Percentiles rank a stretch among this genome's conserved stretches.
Evolutionary conservation across 352 stramenopile species (phyloP).

Genomic region (Aphanomyces invadans): DNA sequence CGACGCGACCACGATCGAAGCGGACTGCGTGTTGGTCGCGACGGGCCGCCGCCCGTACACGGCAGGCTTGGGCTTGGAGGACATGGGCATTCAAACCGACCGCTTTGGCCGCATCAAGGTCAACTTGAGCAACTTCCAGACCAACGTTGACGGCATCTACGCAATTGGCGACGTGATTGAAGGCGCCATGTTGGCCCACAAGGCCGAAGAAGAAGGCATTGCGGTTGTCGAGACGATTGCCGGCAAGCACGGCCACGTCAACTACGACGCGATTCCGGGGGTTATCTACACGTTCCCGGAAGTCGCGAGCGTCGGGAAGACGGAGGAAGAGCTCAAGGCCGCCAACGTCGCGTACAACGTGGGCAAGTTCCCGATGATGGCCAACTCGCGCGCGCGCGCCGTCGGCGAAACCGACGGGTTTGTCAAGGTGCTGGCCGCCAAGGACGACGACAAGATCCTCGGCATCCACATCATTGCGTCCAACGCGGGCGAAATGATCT

Average conservation of each 20-base stretch:
- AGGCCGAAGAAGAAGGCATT: slow-evolving; percentile 99
- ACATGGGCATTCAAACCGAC: slow-evolving; percentile 96
- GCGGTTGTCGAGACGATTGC: slow-evolving; percentile 96
- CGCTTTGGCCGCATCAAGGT: slow-evolving; percentile 95
- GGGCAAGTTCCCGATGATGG: slow-evolving; percentile 97
- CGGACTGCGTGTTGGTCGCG: slow-evolving; percentile 73
- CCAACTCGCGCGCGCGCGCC: slow-evolving; percentile 93
- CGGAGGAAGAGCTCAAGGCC: slow-evolving; percentile 97
- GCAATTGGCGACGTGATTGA: slow-evolving; percentile 98
- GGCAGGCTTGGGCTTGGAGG: slow-evolving; percentile 91
- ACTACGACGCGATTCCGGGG: slow-evolving; percentile 98
- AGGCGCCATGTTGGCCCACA: slow-evolving; percentile 98
- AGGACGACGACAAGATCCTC: slow-evolving; percentile 96
- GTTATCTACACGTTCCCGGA: slow-evolving; percentile 98
- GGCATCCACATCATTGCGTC: slow-evolving; percentile 98
- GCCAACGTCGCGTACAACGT: slow-evolving; percentile 93
- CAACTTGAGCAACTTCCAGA: slow-evolving; percentile 93
- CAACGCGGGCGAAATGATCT: slow-evolving; percentile 99
- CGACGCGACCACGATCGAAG: slow-evolving; percentile 49
- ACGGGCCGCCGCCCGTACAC: slow-evolving; percentile 95
- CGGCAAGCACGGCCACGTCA: slow-evolving; percentile 96
- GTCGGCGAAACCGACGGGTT: slow-evolving; percentile 93
- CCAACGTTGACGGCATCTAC: slow-evolving; percentile 90
- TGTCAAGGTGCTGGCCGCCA: slow-evolving; percentile 97
- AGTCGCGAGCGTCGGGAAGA: slow-evolving; percentile 94